Conservation (phyloP, 352 stramenopile species). For the Phytopythium vexans region DNA sequence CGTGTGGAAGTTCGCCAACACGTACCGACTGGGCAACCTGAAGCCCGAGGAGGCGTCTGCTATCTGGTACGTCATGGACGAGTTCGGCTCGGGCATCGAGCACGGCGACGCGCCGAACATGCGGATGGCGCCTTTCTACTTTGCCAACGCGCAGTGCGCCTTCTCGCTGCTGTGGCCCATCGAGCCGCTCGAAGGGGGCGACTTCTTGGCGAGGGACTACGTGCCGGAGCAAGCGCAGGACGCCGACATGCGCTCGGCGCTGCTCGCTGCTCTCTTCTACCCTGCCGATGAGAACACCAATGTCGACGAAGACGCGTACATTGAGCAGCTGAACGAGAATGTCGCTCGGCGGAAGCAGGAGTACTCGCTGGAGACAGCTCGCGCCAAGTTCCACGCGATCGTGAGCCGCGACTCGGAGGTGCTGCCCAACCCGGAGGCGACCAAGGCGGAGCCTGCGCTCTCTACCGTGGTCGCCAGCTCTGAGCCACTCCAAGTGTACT, state of each 20-base stretch:
- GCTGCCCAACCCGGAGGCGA: slow-evolving; percentile 22
- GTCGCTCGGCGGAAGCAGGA: slow-evolving; percentile 20
- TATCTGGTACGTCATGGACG: slow-evolving; percentile 64
- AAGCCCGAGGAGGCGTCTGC: slow-evolving; percentile 35
- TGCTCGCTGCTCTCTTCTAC: slow-evolving; percentile 43
- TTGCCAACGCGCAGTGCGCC: slow-evolving; percentile 28
- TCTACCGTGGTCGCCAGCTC: slow-evolving; percentile 15
- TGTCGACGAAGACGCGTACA: slow-evolving; percentile 17
- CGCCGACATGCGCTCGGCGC: slow-evolving; percentile 27
- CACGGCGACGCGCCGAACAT: slow-evolving; percentile 39
- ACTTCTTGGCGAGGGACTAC: slow-evolving; percentile 48
- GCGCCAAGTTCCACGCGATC: slow-evolving; percentile 33
- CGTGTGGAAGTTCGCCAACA: slow-evolving; percentile 50
- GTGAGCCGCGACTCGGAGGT: slow-evolving; percentile 37
- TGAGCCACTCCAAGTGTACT: slow-evolving; percentile 29
- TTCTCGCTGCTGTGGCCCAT: slow-evolving; percentile 52
- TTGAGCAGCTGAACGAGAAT: slow-evolving; percentile 24
- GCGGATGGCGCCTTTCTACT: slow-evolving; percentile 54
- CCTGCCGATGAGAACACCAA: slow-evolving; percentile 16
- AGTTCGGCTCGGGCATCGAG: slow-evolving; percentile 53
- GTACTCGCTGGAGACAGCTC: slow-evolving; percentile 30
- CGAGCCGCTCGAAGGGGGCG: slow-evolving; percentile 30
- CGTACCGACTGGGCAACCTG: slow-evolving; percentile 40
- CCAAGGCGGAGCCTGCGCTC: slow-evolving; percentile 18
- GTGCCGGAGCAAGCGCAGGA: slow-evolving; percentile 28